Evolutionary conservation across 2,329 filamentous ascomycete genomes (phyloP), one percentile per base, ranked within the genome.

Genomic region (Colletotrichum sp.): DNA sequence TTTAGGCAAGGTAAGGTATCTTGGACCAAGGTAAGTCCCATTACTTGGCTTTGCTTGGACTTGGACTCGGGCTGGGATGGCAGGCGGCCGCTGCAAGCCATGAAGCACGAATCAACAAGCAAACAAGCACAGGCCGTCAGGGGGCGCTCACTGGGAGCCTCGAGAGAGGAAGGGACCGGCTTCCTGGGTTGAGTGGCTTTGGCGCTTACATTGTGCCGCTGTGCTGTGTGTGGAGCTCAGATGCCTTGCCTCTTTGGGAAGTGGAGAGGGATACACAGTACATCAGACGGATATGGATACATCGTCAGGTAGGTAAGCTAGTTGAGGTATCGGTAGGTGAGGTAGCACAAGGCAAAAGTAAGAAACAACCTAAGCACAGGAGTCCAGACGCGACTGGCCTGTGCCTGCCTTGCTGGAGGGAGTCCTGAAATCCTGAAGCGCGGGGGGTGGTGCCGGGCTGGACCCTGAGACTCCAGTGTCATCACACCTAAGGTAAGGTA

Each of bases 131-230:
- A 32, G 72, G 63, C 55, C 72, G 63, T 67, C 62, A 72, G 55
- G 63, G 30, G 72, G 62, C 32, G 69, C 30, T 67, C 36, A 32
- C 49, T 68, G 49, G 9, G n/a, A 67, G 36, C 29, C 36, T 62
- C 59, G 29, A 22, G 16, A 36, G 57, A 49, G 57, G 34, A 36
- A 61, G 72, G 69, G 63, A 68, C 69, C 69, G 61, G 29, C 57
- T 62, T 27, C 36, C 36, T 59, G 72, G 72, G 62, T 72, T 44
- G 32, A 75, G 71, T 70, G 71, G 71, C 71, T 75, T 71, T 30
- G 62, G 69, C 69, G 62, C 30, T 57, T 72, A n/a, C 59, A 27
- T 25, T 29, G 55, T 59, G 22, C 55, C 61, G 29, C n/a, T 15
- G 52, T 27, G 22, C 36, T 63, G 30, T 22, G 32, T 49, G 59